Percentiles rank a stretch among this genome's conserved stretches.
Evolutionary conservation across 371 early-diverging fungal genomes (phyloP).

Genomic region (Cokeromyces recurvatus): DNA sequence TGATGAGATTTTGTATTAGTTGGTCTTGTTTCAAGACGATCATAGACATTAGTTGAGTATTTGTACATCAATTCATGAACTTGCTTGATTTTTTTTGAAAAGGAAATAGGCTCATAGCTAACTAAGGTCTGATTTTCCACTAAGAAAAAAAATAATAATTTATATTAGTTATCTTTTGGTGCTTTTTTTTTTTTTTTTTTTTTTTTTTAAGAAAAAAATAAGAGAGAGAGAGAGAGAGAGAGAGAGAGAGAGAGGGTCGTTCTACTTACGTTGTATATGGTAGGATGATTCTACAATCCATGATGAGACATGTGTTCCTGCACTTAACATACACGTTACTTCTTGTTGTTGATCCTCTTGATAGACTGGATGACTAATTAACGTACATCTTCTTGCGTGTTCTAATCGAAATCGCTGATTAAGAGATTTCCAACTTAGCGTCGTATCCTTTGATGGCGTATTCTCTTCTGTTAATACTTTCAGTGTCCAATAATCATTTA

Average conservation of each 20-base stretch:
- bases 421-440: conserved; percentile 11
- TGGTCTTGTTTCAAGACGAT: too few species aligned
- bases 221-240: too few species aligned
- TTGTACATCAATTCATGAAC: conserved; percentile 26
- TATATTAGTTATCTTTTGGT: background rate
- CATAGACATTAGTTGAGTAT: conserved; percentile 3
- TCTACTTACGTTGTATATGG: conserved; percentile 25
- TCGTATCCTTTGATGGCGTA: conserved; percentile 16
- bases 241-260: too few species aligned
- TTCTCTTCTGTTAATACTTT: conserved; percentile 16
- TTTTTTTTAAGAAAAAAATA: too few species aligned
- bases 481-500: conserved; percentile 29
- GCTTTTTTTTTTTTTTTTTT: too few species aligned
- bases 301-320: conserved; percentile 46
- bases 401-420: conserved; percentile 59
- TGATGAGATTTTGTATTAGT: too few species aligned
- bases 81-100: conserved; percentile 20
- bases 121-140: conserved; percentile 9
- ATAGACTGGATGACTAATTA: conserved; percentile 32
- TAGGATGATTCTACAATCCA: conserved; percentile 55
- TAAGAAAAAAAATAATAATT: conserved; percentile 1
- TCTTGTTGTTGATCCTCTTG: conserved; percentile 96
- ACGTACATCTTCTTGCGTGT: conserved; percentile 49
- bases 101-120: conserved; percentile 8
- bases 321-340: conserved; percentile 73